phyloP scores from a whole-genome alignment of 169 alveolate genomes.

The Plasmodium reichenowi region DNA sequence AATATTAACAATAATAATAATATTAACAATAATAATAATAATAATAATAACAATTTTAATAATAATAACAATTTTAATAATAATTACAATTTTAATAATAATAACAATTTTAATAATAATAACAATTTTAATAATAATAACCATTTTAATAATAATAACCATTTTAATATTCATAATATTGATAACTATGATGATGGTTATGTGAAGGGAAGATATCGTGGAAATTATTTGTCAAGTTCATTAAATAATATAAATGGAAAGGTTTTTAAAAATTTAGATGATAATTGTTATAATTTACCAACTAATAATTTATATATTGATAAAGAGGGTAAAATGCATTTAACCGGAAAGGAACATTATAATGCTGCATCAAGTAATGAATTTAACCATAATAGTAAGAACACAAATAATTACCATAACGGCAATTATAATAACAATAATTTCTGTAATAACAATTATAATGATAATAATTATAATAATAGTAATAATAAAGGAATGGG shows the following conservation, averaged over 20 bases:
- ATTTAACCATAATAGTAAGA: neutral
- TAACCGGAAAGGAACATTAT: constrained; percentile 36
- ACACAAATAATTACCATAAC: constrained; percentile 2
- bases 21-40: neutral
- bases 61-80: neutral
- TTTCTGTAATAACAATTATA: neutral
- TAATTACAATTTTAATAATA: neutral
- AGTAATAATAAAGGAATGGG: neutral
- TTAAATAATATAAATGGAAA: constrained; percentile 20
- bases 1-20: neutral
- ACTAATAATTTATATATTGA: constrained; percentile 48
- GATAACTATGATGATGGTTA: constrained; percentile 11
- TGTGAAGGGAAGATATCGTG: neutral
- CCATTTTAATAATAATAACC: neutral
- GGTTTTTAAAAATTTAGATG: constrained; percentile 48
- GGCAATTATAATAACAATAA: neutral
- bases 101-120: neutral
- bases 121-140: neutral
- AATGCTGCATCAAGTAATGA: neutral
- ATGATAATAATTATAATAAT: neutral
- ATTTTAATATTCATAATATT: neutral
- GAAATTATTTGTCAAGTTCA: constrained; percentile 1
- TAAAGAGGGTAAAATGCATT: constrained; percentile 58
- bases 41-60: neutral
- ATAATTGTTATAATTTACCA: constrained; percentile 33